Base-by-base conservation (phyloP, 2,329 filamentous ascomycete species). In the Trichophyton benhamiae region DNA sequence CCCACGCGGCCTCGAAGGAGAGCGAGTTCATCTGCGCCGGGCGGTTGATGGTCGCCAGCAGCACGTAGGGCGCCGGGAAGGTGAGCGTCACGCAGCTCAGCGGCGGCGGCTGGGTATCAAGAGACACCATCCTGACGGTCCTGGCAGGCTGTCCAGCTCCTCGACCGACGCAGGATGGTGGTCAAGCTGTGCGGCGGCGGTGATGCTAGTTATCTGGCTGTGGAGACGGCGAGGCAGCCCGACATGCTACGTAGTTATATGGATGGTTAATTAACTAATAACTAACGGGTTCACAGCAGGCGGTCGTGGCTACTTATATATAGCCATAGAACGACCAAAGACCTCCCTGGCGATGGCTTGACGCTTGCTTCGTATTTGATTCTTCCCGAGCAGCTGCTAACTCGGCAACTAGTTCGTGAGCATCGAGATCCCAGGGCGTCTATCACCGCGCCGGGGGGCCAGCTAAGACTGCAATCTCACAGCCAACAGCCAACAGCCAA, bases 21-120 rank as follows among this genome's bases (percentile, higher is more conserved):
- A 78, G 69, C 41, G 72, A 74, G 66, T 78, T 78, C 65, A 75
- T 72, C 53, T 71, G 68, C 38, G 71, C 68, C 38, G 71, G 68
- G 13, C 75, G 69, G 59, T 75, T 72, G 62, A 78, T 74, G 62
- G 77, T 75, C 64, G 80, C 72, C 64, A 80, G 70, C 59, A 79
- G 68, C 66, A 79, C 68, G 6, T 73, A 71, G 4, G 74, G 72
- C 36, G 76, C 70, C 11, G 77, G 77, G 36, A 75, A 77, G 11
- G 62, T 61, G 11, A 65, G 59, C 41, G 57, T 57, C 36, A 64
- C 61, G 30, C 46, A 63, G 20, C n/a, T 64, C 57, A 64, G 61
- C 8, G 57, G 44, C 6, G 64, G 64, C 7, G 61, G 64, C 3
- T 57, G 52, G 4, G 64, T 63, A 36, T 63, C 57, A 11, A 59